Base-by-base conservation (phyloP, 805 yeast genomes). In the Candida lessepsii region DNA sequence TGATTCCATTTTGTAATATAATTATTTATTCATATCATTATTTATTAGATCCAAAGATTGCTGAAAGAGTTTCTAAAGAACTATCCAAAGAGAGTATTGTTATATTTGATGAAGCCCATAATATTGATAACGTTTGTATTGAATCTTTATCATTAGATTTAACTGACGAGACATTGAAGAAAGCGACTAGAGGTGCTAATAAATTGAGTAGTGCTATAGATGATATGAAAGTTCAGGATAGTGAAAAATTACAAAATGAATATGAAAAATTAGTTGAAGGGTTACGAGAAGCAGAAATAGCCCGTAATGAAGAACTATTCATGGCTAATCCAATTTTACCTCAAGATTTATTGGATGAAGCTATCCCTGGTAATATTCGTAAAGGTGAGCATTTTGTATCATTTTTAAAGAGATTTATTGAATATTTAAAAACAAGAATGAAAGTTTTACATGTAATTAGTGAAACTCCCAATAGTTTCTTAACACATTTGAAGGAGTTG, bases 71-170 rank as follows among this genome's bases (percentile, higher is more conserved):
- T 15, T 89, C 97, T 4, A 79, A 75, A 47, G 98, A 93, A 56
- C 75, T 93, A 37, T 86, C 96, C 14, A 87, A 89, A 50, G 98
- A 93, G 56, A 78, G 95, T 40, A 93, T 93, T 44, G 85, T 93
- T 46, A 95, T 93, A 28, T 93, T 93, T 58, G 99, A 93, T 66
- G 99, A 93, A 67, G 99, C 99, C 35, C 99, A 93, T 62, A 93
- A 93, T 65, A 93, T 93, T 41, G 99, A 93, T 72, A 93, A 93
- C 71, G 99, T 93, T 42, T 93, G 99, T 68, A 93, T 93, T 42
- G 99, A 93, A 61, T 86, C 98, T 0, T 63, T 93, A 29, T 87
- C 96, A 5, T 73, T 93, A 35, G 98, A 93, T 57, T 67, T 93
- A 48, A 93, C 97, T 0, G 96, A 89, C 51, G 97, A 91, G 50